Conservation (phyloP, 768 basidiomycete genomes). For the Royoungia palumana region DNA sequence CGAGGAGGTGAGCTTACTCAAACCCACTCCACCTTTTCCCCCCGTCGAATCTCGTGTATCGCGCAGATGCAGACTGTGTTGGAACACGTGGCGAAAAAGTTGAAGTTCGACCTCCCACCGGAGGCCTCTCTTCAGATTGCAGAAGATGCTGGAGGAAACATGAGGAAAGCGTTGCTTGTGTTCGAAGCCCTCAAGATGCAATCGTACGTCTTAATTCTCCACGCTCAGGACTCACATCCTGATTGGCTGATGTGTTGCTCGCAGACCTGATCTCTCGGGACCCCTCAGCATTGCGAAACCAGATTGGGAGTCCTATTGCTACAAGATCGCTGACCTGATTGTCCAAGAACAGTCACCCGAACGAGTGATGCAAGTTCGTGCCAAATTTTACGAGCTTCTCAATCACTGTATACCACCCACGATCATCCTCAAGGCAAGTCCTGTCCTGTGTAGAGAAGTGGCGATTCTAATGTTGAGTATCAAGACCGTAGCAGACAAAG, state of each 20-base stretch:
- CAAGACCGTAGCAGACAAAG: conserved; percentile 88
- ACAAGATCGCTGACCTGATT: conserved; percentile 88
- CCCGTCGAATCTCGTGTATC: conserved; percentile 1
- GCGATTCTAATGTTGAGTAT: conserved; percentile 2
- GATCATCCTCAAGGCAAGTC: conserved; percentile 76
- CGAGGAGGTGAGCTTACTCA: conserved; percentile 57
- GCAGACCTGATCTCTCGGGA: conserved; percentile 79
- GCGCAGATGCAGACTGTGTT: conserved; percentile 79
- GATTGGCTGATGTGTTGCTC: conserved; percentile 1
- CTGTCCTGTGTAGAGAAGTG: neutral
- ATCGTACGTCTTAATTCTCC: conserved; percentile 52
- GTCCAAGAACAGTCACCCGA: conserved; percentile 86
- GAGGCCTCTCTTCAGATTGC: conserved; percentile 75
- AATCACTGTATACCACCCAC: conserved; percentile 97
- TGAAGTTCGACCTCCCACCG: conserved; percentile 76
- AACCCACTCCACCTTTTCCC: neutral
- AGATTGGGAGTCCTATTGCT: conserved; percentile 99
- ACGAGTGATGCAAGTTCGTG: conserved; percentile 86
- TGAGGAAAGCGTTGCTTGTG: conserved; percentile 92
- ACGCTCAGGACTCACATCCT: neutral
- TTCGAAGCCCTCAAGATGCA: conserved; percentile 97
- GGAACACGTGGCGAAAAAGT: conserved; percentile 72
- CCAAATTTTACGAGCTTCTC: conserved; percentile 91
- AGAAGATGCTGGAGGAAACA: conserved; percentile 80
- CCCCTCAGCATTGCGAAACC: conserved; percentile 86